Percentiles rank a stretch among this genome's conserved stretches.
phyloP scores from a whole-genome alignment of 1,284 basidiomycete species.

The Malassezia vespertilionis region DNA sequence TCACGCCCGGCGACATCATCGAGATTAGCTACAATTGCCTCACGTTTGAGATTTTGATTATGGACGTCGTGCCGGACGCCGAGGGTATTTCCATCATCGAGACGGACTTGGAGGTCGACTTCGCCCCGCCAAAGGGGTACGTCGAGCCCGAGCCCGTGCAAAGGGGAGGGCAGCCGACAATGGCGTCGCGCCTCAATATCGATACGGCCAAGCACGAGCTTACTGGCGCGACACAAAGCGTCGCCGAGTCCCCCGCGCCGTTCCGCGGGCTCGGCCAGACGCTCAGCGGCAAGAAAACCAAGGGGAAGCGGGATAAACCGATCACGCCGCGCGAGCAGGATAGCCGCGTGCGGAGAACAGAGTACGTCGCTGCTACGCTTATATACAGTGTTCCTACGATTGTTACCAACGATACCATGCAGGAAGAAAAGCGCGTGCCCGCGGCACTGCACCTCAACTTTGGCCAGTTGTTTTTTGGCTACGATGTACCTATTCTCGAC shows the following conservation, averaged over 20 bases:
- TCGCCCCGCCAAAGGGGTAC: conserved; percentile 56
- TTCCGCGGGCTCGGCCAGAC: conserved; percentile 42
- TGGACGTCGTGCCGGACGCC: conserved; percentile 68
- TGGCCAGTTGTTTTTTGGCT: conserved; percentile 52
- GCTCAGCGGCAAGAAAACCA: conserved; percentile 43
- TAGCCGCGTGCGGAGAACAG: conserved; percentile 40
- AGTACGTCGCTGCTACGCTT: conserved; percentile 18
- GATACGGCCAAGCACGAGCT: conserved; percentile 51
- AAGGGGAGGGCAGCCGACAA: conserved; percentile 71
- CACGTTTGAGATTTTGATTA: conserved; percentile 85
- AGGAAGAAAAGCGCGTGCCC: conserved; percentile 65
- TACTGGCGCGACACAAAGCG: conserved; percentile 1
- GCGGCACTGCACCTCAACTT: conserved; percentile 80
- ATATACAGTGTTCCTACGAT: conserved; percentile 63
- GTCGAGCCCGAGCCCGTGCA: conserved; percentile 75
- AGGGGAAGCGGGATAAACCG: conserved; percentile 39
- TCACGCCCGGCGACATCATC: conserved; percentile 50
- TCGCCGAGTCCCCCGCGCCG: conserved; percentile 16
- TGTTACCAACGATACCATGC: conserved; percentile 69
- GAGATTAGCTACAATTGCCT: conserved; percentile 57
- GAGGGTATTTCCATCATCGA: conserved; percentile 83
- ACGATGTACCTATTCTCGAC: conserved; percentile 35
- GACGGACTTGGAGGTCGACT: conserved; percentile 79
- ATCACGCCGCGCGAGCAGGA: conserved; percentile 37
- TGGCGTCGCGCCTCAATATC: conserved; percentile 95